Base-by-base conservation (phyloP, 495 filamentous ascomycete genomes). In the Darksidea phi region DNA sequence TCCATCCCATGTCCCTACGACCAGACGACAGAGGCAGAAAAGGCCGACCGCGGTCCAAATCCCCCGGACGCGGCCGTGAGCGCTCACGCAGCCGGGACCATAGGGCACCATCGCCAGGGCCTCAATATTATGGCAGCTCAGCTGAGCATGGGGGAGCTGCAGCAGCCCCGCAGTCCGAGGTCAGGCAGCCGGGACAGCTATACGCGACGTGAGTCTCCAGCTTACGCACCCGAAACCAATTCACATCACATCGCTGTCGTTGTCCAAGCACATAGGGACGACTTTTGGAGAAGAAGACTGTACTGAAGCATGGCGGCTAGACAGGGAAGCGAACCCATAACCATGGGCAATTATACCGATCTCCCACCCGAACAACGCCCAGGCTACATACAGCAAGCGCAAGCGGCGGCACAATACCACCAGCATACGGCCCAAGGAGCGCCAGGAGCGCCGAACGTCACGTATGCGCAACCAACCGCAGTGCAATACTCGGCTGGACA, bases 341-440 rank as follows among this genome's bases (percentile, higher is more conserved):
- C 69, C 26, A 72, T 72, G 71, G 69, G 67, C 49, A 64, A 71
- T 52, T 73, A 69, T 53, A 57, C 59, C 20, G 71, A 73, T 47
- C 62, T 73, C 11, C 73, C 73, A 13, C 71, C 73, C 20, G 58
- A 73, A 43, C 67, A 75, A 42, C 61, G 73, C 4, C 73, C 73
- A 3, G 67, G 63, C 6, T 73, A 70, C 60, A 51, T 70, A 24
- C 67, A 65, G 34, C 69, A 66, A 41, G 50, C 52, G 17, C 54
- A 57, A 63, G 51, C 52, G 50, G 54, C 71, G 1, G 38, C 48
- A 4, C 52, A 60, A 10, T 59, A 69, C 28, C 59, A 55, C 48
- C 58, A 63, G 37, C 6, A 36, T 11, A n/a, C 59, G 20, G 54
- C 37, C 20, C 63, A 32, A 15, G 52, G 52, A n/a, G 45, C 63